A percentile compares a stretch with the other conserved stretches of the same genome.
These are phyloP conservation scores for Fusarium zealandicum DNA, from an alignment of 2,329 filamentous ascomycete genomes.

Conservation along the genomic window DNA sequence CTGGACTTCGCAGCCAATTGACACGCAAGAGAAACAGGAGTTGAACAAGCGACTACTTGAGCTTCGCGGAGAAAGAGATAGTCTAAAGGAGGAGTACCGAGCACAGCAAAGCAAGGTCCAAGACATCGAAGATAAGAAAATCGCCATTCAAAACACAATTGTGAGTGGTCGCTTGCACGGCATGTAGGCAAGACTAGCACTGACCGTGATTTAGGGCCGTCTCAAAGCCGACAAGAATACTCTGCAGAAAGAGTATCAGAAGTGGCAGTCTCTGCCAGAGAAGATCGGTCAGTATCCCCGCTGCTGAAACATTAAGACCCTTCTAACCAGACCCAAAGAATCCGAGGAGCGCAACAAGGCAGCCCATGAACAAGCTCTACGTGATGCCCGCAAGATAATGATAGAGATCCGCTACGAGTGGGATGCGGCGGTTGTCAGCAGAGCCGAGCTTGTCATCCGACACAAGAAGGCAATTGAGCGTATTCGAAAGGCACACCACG, in stretches of 20 bases:
- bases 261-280: slow-evolving; percentile 71
- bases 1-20: slow-evolving; percentile 82
- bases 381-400: slow-evolving; percentile 49
- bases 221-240: slow-evolving; percentile 69
- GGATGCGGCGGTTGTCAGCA: slow-evolving; percentile 63
- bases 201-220: slow-evolving; percentile 49
- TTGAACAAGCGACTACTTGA: slow-evolving; percentile 62
- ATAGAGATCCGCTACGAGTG: slow-evolving; percentile 59
- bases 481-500: slow-evolving; percentile 68
- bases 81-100: slow-evolving; percentile 45
- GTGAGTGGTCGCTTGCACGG: slow-evolving; percentile 41
- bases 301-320: background rate
- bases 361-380: slow-evolving; percentile 44
- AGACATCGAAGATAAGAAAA: slow-evolving; percentile 53
- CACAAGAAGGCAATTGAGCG: slow-evolving; percentile 67
- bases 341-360: slow-evolving; percentile 46
- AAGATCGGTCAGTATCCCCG: slow-evolving; percentile 67
- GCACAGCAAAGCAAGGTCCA: slow-evolving; percentile 50
- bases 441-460: slow-evolving; percentile 60
- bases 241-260: slow-evolving; percentile 70
- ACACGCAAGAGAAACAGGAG: slow-evolving; percentile 68
- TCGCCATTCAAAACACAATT: slow-evolving; percentile 50
- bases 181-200: background rate
- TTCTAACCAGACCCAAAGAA: slow-evolving; percentile 38
- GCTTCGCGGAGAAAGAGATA: slow-evolving; percentile 45